phyloP scores from a whole-genome alignment of 495 filamentous ascomycete species.

The Penicillium canariense region DNA sequence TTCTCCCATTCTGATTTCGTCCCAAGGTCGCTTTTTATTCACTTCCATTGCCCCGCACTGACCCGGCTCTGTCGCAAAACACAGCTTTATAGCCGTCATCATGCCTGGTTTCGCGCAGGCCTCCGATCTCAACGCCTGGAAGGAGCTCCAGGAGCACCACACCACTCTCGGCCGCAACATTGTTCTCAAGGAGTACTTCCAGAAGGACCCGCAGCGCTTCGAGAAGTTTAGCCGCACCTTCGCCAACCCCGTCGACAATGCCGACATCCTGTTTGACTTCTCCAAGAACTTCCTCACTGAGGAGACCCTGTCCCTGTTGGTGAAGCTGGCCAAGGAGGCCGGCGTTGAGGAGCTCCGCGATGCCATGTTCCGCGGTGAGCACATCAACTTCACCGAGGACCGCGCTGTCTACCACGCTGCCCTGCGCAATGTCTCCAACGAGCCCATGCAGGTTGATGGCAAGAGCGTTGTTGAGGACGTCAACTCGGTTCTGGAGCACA shows the following conservation, averaged over 20 bases:
- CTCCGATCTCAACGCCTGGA: slow-evolving; percentile 78
- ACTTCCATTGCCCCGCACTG: slow-evolving; percentile 35
- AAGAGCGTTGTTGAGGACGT: slow-evolving; percentile 94
- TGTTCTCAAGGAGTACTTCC: slow-evolving; percentile 89
- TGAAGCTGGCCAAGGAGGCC: slow-evolving; percentile 88
- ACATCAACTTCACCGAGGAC: slow-evolving; percentile 99
- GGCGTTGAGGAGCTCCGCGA: slow-evolving; percentile 89
- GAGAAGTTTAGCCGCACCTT: slow-evolving; percentile 85
- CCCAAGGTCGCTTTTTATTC: neutral
- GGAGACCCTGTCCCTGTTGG: slow-evolving; percentile 80
- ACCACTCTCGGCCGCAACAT: slow-evolving; percentile 78
- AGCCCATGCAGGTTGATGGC: slow-evolving; percentile 90
- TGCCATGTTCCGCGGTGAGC: slow-evolving; percentile 93
- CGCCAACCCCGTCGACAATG: slow-evolving; percentile 69
- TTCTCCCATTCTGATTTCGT: neutral
- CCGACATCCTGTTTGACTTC: slow-evolving; percentile 95
- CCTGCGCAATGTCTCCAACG: slow-evolving; percentile 79
- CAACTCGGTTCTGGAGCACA: slow-evolving; percentile 87
- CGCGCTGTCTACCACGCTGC: slow-evolving; percentile 95
- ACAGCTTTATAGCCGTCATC: slow-evolving; percentile 27
- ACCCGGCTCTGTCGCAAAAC: slow-evolving; percentile 13
- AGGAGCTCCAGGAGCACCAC: slow-evolving; percentile 85
- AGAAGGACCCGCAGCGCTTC: slow-evolving; percentile 85
- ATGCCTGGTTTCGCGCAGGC: slow-evolving; percentile 70
- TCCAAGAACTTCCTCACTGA: slow-evolving; percentile 97